These are phyloP conservation scores for Corynascus novoguineensis DNA, from an alignment of 495 filamentous ascomycete species.

Conservation along the genomic window DNA sequence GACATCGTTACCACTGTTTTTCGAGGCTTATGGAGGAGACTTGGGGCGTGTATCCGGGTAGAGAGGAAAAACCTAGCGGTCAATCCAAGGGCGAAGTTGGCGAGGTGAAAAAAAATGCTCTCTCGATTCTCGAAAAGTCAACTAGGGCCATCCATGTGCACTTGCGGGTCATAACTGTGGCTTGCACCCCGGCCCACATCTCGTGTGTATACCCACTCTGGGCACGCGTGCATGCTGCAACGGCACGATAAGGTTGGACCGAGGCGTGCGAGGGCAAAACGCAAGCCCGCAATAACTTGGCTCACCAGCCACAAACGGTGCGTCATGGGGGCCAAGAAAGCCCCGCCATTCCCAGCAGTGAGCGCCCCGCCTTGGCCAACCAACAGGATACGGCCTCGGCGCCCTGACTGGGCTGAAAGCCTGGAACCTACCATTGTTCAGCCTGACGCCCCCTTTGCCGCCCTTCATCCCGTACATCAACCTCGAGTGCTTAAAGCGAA, in stretches of 20 bases:
- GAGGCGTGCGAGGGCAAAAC: too few species aligned
- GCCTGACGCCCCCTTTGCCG: background rate
- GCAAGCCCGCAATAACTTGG: background rate
- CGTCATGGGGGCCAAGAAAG: slow-evolving; percentile 15
- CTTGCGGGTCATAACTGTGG: slow-evolving; percentile 15
- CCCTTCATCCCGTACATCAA: background rate
- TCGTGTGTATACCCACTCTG: background rate
- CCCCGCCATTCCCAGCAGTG: background rate
- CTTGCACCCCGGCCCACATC: slow-evolving; percentile 13
- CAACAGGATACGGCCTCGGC: background rate
- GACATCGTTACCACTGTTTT: slow-evolving; percentile 25
- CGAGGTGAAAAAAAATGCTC: slow-evolving; percentile 15
- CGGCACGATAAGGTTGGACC: background rate
- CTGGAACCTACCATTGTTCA: background rate
- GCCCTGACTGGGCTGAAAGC: background rate
- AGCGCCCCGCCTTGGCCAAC: slow-evolving; percentile 2
- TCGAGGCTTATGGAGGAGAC: background rate
- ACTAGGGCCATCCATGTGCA: slow-evolving; percentile 19
- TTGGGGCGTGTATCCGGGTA: background rate
- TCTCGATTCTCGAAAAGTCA: slow-evolving; percentile 20
- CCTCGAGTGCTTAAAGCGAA: background rate
- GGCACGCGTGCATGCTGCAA: background rate
- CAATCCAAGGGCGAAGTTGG: slow-evolving; percentile 2
- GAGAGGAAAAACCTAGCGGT: slow-evolving; percentile 8
- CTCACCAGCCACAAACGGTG: slow-evolving; percentile 20